Conservation (phyloP, 1,139 yeast species). For the Yueomyces sp. region DNA sequence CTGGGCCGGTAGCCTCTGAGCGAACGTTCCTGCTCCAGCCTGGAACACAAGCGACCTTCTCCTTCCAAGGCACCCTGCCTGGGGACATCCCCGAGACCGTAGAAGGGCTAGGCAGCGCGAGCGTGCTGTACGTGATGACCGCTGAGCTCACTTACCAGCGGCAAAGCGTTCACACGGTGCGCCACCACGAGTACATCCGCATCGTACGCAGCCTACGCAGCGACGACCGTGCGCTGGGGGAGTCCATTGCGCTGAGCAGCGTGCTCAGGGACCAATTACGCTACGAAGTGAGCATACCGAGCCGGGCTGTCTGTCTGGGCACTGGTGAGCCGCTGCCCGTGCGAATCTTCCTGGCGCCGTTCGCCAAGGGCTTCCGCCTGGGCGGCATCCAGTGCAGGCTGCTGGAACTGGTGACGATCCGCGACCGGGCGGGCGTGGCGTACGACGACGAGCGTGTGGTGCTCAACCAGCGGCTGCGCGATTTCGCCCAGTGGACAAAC, state of each 20-base stretch:
- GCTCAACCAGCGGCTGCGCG: conserved; percentile 27
- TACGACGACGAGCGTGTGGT: conserved; percentile 33
- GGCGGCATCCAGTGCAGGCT: conserved; percentile 38
- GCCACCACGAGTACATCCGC: conserved; percentile 31
- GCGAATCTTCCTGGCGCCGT: conserved; percentile 39
- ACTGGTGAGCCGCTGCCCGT: conserved; percentile 40
- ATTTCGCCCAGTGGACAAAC: conserved; percentile 24
- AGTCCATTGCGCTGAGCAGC: conserved; percentile 46
- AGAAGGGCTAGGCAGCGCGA: conserved; percentile 50
- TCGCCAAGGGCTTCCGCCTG: conserved; percentile 41
- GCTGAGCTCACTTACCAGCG: background rate
- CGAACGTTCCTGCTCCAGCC: conserved; percentile 1
- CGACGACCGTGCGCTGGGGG: conserved; percentile 36
- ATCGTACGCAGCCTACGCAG: conserved; percentile 43
- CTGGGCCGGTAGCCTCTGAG: too few relatives aligned
- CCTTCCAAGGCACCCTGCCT: conserved; percentile 31
- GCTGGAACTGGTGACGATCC: conserved; percentile 38
- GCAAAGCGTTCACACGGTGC: background rate
- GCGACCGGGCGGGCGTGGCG: conserved; percentile 26
- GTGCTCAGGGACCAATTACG: conserved; percentile 57
- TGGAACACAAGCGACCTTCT: conserved; percentile 2
- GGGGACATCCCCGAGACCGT: conserved; percentile 53
- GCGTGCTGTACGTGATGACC: conserved; percentile 34
- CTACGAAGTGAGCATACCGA: conserved; percentile 44
- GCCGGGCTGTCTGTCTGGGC: conserved; percentile 52